Evolutionary conservation across 495 filamentous ascomycete genomes (phyloP).

Genomic region (Astrothelium subdiscretum): DNA sequence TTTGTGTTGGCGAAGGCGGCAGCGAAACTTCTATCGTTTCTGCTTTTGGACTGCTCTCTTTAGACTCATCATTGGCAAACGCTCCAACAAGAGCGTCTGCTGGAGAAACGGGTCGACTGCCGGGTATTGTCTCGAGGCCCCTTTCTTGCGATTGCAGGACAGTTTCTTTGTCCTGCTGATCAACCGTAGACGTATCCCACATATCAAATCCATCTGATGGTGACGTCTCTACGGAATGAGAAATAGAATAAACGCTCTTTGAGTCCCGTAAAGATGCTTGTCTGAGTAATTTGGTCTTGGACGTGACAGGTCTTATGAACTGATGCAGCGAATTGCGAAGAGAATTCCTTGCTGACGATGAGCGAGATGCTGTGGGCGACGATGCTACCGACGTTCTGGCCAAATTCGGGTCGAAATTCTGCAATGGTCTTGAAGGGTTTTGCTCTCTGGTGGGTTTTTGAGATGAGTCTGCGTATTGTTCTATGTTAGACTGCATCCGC

Average conservation of each 20-base stretch:
- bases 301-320: constrained; percentile 20
- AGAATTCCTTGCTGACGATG: neutral
- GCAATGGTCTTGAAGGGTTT: neutral
- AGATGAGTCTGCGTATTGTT: neutral
- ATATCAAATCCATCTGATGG: constrained; percentile 50
- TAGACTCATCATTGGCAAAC: constrained; percentile 6
- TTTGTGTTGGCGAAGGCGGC: constrained; percentile 7
- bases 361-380: neutral
- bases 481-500: neutral
- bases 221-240: constrained; percentile 10
- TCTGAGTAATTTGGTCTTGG: constrained; percentile 17
- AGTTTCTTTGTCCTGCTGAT: constrained; percentile 44
- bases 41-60: neutral
- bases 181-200: constrained; percentile 56
- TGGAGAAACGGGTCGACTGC: constrained; percentile 36
- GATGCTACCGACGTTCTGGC: neutral
- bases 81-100: constrained; percentile 26
- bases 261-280: constrained; percentile 12
- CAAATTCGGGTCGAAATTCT: neutral
- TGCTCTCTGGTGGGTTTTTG: neutral
- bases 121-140: constrained; percentile 49
- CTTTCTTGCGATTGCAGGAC: constrained; percentile 34
- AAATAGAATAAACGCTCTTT: constrained; percentile 11
- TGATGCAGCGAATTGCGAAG: constrained; percentile 14
- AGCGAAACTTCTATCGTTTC: constrained; percentile 8